Conservation (phyloP, 2,329 filamentous ascomycete species). For the Monilinia fructicola region DNA sequence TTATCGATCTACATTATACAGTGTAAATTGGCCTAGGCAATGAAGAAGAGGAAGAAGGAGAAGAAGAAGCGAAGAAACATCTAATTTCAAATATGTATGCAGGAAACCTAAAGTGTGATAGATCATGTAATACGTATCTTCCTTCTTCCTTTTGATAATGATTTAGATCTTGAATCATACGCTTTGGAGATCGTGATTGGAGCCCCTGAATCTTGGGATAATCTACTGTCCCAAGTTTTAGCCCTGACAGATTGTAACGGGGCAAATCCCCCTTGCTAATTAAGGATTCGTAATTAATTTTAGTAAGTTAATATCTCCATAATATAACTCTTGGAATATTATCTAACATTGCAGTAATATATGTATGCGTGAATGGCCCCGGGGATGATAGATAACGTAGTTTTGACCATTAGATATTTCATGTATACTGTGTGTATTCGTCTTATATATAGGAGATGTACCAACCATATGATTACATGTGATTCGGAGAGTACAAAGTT, state of each 20-base stretch:
- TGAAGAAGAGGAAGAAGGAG: too few relatives aligned
- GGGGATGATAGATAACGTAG: too few relatives aligned
- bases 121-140: not conserved
- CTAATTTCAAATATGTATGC: not conserved
- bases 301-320: not conserved
- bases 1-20: not conserved
- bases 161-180: not conserved
- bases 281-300: not conserved
- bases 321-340: too few relatives aligned
- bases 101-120: not conserved
- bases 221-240: too few relatives aligned
- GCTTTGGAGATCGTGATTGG: not conserved
- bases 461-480: too few relatives aligned
- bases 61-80: not conserved
- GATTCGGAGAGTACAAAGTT: too few relatives aligned
- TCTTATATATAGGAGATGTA: too few relatives aligned
- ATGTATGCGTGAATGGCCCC: too few relatives aligned
- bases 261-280: not conserved
- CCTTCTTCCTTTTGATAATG: not conserved
- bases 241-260: not conserved
- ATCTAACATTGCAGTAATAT: too few relatives aligned
- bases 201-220: conserved; percentile 1
- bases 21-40: too few relatives aligned
- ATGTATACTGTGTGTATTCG: too few relatives aligned
- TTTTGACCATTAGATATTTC: too few relatives aligned